Base-by-base conservation (phyloP, 2,329 filamentous ascomycete species). In the Blastomyces parvus region DNA sequence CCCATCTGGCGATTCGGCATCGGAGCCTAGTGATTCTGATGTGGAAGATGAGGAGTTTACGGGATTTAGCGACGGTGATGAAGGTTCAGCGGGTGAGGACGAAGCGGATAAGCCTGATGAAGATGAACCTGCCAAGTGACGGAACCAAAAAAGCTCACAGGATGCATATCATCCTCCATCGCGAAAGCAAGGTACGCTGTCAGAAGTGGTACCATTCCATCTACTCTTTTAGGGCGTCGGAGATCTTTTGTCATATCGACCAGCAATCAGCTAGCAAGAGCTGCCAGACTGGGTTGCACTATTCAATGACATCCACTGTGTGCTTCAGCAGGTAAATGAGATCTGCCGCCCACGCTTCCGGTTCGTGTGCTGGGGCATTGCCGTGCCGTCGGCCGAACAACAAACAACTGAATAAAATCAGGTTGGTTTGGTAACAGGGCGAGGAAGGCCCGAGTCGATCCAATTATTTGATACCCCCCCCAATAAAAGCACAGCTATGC, bases 41-140 rank as follows among this genome's bases (percentile, higher is more conserved):
- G 74, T 74, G 53, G 74, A 74, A 27, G 79, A 77, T 60, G 75
- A 78, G 25, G 76, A 74, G 57, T 78, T 77, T 60, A 77, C 74
- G 33, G 78, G 76, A 59, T 74, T 77, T 27, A 76, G 77, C 63
- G 75, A 79, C 36, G 76, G 74, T 62, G 76, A 76, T 61, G 75
- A 74, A 56, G 76, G 76, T 48, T 46, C 17, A 42, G 17, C 59
- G 25, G 22, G 33, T 25, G 60, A 25, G 2, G 52, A 38, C 9
- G 36, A 22, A 9, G 60, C 36, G 36, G 52, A 38, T 22, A 36
- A 33, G 8, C 33, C 3, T 9, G 25, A 33, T 42, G 52, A 58
- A 46, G 53, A 30, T 3, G 30, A 38, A 11, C 6, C 22, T 50
- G 13, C 27, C 61, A 60, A 63, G 27, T 63, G 61, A 55, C 42